These are phyloP conservation scores for Fusarium sp. DNA, from an alignment of 2,329 filamentous ascomycete genomes.

Conservation along the genomic window DNA sequence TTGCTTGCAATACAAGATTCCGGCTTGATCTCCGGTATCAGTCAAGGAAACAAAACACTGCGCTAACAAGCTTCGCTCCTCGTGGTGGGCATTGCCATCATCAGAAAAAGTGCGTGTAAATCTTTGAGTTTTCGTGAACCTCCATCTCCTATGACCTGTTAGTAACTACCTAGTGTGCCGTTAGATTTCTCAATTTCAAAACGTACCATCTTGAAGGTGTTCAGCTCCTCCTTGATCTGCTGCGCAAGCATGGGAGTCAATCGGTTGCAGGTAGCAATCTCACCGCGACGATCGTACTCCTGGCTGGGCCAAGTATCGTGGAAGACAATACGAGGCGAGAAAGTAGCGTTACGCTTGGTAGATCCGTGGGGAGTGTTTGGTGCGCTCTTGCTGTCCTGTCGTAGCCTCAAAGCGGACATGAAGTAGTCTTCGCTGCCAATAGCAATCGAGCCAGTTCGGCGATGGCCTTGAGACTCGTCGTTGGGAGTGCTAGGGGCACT, in stretches of 20 bases:
- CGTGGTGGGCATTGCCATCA: conserved; percentile 48
- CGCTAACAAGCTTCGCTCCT: conserved; percentile 38
- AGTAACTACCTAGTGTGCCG: conserved; percentile 43
- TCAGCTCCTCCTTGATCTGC: conserved; percentile 99
- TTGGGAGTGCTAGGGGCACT: conserved; percentile 89
- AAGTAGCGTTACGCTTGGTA: conserved; percentile 73
- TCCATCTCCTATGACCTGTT: conserved; percentile 87
- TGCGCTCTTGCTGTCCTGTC: conserved; percentile 80
- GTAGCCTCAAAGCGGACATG: conserved; percentile 76
- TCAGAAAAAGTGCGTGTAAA: conserved; percentile 99
- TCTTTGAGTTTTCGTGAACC: conserved; percentile 98
- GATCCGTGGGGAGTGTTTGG: conserved; percentile 78
- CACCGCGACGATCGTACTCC: conserved; percentile 95
- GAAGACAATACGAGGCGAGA: conserved; percentile 93
- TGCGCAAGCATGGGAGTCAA: conserved; percentile 96
- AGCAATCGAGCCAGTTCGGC: conserved; percentile 74
- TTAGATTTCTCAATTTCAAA: not conserved
- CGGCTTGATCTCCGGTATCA: conserved; percentile 37
- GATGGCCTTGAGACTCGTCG: conserved; percentile 76
- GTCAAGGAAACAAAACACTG: conserved; percentile 42
- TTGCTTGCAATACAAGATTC: conserved; percentile 61
- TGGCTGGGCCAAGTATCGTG: conserved; percentile 95
- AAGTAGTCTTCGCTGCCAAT: conserved; percentile 92
- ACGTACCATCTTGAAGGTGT: conserved; percentile 92
- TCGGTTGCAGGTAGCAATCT: conserved; percentile 97